Percentiles rank a stretch among this genome's conserved stretches.
phyloP scores from a whole-genome alignment of 305 asterid species.

The Fraxinus velutina region DNA sequence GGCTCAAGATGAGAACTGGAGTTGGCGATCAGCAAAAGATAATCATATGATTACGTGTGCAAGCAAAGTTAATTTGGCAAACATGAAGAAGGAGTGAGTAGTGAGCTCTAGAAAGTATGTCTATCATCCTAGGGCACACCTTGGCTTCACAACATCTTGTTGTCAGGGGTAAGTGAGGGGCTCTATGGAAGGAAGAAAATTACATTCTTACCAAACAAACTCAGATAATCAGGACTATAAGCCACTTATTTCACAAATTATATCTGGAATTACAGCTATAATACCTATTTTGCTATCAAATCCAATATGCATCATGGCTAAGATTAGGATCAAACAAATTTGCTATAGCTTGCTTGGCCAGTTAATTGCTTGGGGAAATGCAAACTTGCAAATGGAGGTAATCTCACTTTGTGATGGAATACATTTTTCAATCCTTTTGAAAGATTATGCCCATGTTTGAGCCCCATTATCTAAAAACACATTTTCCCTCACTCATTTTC shows the following conservation, averaged over 20 bases:
- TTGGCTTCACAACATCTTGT: conserved; percentile 12
- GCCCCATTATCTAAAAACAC: background rate
- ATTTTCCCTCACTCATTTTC: background rate
- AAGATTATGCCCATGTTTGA: background rate
- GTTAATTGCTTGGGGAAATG: background rate
- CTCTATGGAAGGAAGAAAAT: conserved; percentile 7
- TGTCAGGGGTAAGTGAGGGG: conserved; percentile 2
- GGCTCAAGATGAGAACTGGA: conserved; percentile 12
- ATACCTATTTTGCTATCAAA: background rate
- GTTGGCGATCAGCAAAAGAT: background rate
- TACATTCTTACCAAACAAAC: background rate
- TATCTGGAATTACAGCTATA: background rate
- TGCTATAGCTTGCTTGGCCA: background rate
- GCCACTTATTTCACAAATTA: conserved; percentile 1
- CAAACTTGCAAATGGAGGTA: background rate
- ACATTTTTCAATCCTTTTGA: background rate
- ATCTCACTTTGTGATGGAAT: background rate
- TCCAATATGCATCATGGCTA: conserved; percentile 1
- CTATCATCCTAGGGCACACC: background rate
- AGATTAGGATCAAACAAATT: background rate
- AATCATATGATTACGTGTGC: background rate
- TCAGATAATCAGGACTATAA: background rate
- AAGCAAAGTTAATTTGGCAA: conserved; percentile 4
- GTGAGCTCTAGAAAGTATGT: background rate
- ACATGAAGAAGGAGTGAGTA: background rate